phyloP scores from a whole-genome alignment of 139 green algal species.

The Micromonas pusilla region DNA sequence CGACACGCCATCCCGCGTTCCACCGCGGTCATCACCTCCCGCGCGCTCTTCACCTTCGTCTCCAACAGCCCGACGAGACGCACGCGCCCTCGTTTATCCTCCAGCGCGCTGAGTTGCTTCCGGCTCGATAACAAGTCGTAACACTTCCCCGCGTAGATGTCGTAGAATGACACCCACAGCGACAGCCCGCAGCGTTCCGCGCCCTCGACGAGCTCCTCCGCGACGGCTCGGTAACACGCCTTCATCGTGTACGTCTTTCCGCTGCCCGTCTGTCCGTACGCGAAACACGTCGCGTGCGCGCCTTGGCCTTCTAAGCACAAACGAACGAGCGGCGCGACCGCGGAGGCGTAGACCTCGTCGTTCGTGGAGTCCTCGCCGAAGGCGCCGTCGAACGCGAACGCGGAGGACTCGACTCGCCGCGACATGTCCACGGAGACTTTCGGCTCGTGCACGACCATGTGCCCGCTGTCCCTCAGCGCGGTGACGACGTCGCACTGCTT shows the following conservation, averaged over 20 bases:
- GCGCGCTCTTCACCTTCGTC: conserved; percentile 22
- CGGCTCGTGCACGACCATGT: conserved; percentile 17
- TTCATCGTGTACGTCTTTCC: conserved; percentile 37
- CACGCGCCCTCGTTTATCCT: conserved; percentile 56
- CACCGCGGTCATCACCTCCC: conserved; percentile 44
- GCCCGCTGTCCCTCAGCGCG: background rate
- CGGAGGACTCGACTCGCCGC: conserved; percentile 68
- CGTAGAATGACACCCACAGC: conserved; percentile 59
- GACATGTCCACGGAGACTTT: conserved; percentile 73
- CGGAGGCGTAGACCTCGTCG: conserved; percentile 23
- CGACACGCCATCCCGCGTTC: conserved; percentile 61
- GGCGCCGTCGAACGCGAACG: conserved; percentile 34
- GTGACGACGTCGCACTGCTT: background rate
- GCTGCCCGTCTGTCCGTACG: conserved; percentile 33
- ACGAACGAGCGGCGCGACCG: conserved; percentile 20
- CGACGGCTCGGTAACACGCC: conserved; percentile 44
- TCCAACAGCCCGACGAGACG: conserved; percentile 39
- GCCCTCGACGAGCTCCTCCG: conserved; percentile 6
- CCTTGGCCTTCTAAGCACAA: conserved; percentile 4
- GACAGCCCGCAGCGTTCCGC: conserved; percentile 42
- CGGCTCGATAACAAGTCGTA: conserved; percentile 62
- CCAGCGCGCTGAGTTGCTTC: conserved; percentile 55
- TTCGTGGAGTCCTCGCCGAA: conserved; percentile 29
- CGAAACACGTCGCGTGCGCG: conserved; percentile 33
- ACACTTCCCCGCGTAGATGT: conserved; percentile 74